phyloP scores from a whole-genome alignment of 768 basidiomycete species.

The Phaeotremella fagi region DNA sequence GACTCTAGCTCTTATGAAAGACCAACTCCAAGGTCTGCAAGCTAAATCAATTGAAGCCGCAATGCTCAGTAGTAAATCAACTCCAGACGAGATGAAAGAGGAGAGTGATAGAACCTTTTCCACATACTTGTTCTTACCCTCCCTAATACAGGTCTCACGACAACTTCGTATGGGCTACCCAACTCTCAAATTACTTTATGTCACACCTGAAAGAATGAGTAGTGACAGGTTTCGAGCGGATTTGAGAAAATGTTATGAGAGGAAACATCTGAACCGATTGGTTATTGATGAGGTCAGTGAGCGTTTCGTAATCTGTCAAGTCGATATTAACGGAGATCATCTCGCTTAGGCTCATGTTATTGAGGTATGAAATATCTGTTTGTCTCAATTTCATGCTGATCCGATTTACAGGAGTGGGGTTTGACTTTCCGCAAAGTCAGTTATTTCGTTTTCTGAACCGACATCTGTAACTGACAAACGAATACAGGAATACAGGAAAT shows the following conservation, averaged over 20 bases:
- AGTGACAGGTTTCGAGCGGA: slow-evolving; percentile 16
- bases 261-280: slow-evolving; percentile 43
- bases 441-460: background rate
- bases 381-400: background rate
- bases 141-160: slow-evolving; percentile 30
- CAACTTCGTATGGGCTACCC: slow-evolving; percentile 44
- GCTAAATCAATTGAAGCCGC: slow-evolving; percentile 32
- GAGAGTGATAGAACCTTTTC: no score
- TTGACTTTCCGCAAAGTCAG: slow-evolving; percentile 38
- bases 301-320: background rate
- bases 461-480: background rate
- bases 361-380: slow-evolving; percentile 27
- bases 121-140: background rate
- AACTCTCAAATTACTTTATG: slow-evolving; percentile 38
- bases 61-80: slow-evolving; percentile 34
- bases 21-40: slow-evolving; percentile 36
- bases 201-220: slow-evolving; percentile 45
- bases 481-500: slow-evolving; percentile 38
- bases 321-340: background rate
- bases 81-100: slow-evolving; percentile 18
- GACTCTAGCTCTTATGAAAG: slow-evolving; percentile 40
- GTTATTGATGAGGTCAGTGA: slow-evolving; percentile 47
- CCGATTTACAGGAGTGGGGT: slow-evolving; percentile 42
- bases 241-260: slow-evolving; percentile 29
- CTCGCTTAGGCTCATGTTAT: slow-evolving; percentile 46